Base-by-base conservation (phyloP, 2,329 filamentous ascomycete species). In the Stemphylium beticola region DNA sequence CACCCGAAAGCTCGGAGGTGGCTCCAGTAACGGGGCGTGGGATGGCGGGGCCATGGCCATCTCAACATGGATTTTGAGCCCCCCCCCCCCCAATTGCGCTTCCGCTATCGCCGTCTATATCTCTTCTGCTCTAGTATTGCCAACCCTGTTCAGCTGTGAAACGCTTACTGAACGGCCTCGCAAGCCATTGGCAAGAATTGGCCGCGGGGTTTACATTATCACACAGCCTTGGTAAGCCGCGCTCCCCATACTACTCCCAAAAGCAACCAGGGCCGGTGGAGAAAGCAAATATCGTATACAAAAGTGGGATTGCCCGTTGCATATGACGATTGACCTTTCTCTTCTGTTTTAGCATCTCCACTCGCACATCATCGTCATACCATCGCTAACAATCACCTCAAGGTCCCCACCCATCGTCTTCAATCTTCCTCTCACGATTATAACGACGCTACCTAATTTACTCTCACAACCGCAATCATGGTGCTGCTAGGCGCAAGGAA, bases 401-500 rank as follows among this genome's bases (percentile, higher is more conserved):
- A 46, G 47, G 36, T 38, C 51, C 46, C 49, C 48, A 52, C 51
- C 45, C 20, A 31, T 38, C 10, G 24, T 42, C 34, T 43, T 43
- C 52, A 56, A 37, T 39, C 32, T 38, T 46, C 22, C 33, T 37
- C 24, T 55, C 26, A 36, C 49, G 22, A 52, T 33, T 54, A 39
- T 24, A 56, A 31, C 41, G 29, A 26, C 7, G 6, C 20, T 22
- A 41, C 36, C 52, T 55, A 42, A 46, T 46, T 37, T 20, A 45
- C 31, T 11, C 26, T 22, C 41, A 45, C 57, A 31, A 61, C 46
- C 58, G 69, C 68, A 76, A 83, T 69, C 44, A 89, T 89, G 87
- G 85, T 88, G 64, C 82, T 87, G 57, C 83, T 87, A 58, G 84
- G 85, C 72, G 84, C 87, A 61, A 86, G 85, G 74, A 83, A 82